Evolutionary conservation across 345 rosid species (phyloP).

Genomic region (Melaleuca alternifolia): DNA sequence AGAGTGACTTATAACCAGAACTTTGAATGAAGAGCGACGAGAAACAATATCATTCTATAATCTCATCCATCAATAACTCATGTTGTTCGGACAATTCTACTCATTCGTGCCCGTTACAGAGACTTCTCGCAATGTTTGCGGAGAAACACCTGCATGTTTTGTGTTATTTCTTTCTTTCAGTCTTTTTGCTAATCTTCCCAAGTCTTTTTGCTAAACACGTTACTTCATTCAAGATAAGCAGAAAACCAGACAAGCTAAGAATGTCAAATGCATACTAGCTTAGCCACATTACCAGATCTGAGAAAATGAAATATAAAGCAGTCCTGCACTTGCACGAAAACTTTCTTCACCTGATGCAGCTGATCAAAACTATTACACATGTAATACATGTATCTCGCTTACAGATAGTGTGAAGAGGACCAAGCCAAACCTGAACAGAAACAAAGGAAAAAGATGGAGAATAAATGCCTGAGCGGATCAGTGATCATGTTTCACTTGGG

Average conservation of each 20-base stretch:
- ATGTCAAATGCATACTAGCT: background rate
- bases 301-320: background rate
- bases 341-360: background rate
- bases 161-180: background rate
- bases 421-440: background rate
- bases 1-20: too few species aligned
- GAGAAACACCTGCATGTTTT: too few species aligned
- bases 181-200: background rate
- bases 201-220: background rate
- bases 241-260: background rate
- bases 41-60: too few species aligned
- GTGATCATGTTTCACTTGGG: slow-evolving; percentile 28
- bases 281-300: background rate
- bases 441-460: background rate
- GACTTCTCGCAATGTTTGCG: too few species aligned
- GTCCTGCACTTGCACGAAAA: background rate
- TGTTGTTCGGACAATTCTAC: background rate
- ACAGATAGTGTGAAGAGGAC: background rate
- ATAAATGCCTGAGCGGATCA: background rate
- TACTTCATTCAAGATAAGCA: background rate
- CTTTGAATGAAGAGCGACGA: too few species aligned
- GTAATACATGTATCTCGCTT: background rate
- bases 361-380: background rate
- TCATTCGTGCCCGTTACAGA: too few species aligned
- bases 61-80: too few species aligned